phyloP scores from a whole-genome alignment of 345 rosid species.

The Bruguiera sexangula region DNA sequence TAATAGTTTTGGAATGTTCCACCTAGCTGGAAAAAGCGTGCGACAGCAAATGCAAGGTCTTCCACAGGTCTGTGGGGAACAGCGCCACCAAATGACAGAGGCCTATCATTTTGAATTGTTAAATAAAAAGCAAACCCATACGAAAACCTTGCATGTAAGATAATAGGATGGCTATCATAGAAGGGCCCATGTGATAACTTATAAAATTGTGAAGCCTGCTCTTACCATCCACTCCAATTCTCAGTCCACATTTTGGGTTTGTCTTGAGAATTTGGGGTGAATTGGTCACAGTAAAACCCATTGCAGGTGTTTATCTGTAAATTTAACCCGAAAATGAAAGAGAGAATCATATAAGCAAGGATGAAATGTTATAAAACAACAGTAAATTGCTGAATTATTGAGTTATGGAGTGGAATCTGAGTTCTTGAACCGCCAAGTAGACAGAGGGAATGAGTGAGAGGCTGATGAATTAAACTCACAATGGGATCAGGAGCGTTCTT shows the following conservation, averaged over 20 bases:
- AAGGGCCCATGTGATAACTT: conserved; percentile 3
- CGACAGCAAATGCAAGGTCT: conserved; percentile 92
- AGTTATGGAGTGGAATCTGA: neutral
- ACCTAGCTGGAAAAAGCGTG: conserved; percentile 83
- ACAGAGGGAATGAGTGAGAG: neutral
- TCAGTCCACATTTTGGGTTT: conserved; percentile 99
- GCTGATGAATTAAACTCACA: conserved; percentile 37
- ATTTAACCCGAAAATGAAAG: conserved; percentile 5
- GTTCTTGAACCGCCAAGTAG: no score
- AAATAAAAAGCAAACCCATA: neutral
- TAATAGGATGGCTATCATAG: neutral
- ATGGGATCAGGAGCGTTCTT: conserved; percentile 89
- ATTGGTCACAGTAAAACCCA: conserved; percentile 95
- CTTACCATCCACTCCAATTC: conserved; percentile 95
- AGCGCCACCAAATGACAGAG: conserved; percentile 71
- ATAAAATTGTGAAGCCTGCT: conserved; percentile 9
- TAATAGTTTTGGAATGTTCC: conserved; percentile 98
- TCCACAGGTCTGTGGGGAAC: conserved; percentile 84
- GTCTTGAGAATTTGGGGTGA: conserved; percentile 77
- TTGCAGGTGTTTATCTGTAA: conserved; percentile 92
- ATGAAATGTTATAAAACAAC: neutral
- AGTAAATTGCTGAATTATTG: no score
- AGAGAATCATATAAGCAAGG: conserved; percentile 2
- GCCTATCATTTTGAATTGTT: conserved; percentile 44
- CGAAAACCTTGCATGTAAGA: no score